Evolutionary conservation across 139 green algal genomes (phyloP).

Genomic region (Asterochloris sp.): DNA sequence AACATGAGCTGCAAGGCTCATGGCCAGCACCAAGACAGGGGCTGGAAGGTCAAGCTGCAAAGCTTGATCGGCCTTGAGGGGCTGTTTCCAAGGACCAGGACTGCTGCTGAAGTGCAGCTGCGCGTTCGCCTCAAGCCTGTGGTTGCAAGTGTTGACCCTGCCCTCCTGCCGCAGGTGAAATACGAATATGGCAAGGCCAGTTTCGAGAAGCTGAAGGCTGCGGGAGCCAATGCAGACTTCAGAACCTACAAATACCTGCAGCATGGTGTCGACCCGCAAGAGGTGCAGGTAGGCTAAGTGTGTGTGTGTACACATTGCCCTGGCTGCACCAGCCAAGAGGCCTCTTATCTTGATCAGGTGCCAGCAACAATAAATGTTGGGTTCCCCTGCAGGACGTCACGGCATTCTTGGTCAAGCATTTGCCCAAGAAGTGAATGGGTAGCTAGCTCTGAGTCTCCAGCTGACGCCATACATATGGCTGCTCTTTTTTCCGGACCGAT

Average conservation of each 20-base stretch:
- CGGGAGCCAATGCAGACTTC: constrained; percentile 51
- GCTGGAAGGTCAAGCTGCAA: background rate
- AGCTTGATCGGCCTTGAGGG: background rate
- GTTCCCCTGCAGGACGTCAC: too few relatives aligned
- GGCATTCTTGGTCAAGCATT: too few relatives aligned
- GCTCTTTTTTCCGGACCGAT: too few relatives aligned
- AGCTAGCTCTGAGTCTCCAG: too few relatives aligned
- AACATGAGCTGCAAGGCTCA: background rate
- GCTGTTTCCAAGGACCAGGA: background rate
- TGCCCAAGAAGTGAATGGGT: too few relatives aligned
- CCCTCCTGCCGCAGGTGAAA: constrained; percentile 28
- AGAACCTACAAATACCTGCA: constrained; percentile 59
- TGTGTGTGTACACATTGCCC: background rate
- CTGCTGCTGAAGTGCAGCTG: too few relatives aligned
- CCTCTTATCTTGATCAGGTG: too few relatives aligned
- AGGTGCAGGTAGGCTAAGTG: constrained; percentile 10
- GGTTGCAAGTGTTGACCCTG: background rate
- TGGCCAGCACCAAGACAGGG: background rate
- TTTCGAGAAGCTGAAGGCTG: constrained; percentile 39
- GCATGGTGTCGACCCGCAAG: constrained; percentile 36
- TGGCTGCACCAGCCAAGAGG: too few relatives aligned
- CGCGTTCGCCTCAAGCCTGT: too few relatives aligned
- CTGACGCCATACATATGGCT: too few relatives aligned
- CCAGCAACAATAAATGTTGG: too few relatives aligned
- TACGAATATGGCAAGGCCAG: constrained; percentile 54